Evolutionary conservation across 2,329 filamentous ascomycete genomes (phyloP), one percentile per base, ranked within the genome.

Genomic region (Nannizziopsis arthrosporioides): DNA sequence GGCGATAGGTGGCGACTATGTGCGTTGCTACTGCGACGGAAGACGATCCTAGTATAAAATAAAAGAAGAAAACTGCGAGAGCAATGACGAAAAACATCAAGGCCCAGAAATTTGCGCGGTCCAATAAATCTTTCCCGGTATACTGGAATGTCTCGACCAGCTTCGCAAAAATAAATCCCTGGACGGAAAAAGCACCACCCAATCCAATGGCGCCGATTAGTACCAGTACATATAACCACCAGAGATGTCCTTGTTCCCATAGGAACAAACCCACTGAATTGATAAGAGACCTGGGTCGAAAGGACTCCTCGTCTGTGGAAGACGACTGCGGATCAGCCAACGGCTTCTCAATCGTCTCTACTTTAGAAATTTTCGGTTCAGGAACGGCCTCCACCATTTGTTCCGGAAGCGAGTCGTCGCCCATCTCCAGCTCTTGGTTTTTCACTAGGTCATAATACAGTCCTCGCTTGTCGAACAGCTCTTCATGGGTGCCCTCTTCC

Each of bases 401-500:
- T 8, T 52, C 41, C 9, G 41, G 7, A 6, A 52, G 45, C 5
- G 47, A 48, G 12, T 38, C 42, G 32, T 48, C 7, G n/a, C 44
- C 38, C 31, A 55, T 51, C 9, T 58, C 58, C 12, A 64, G 55
- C 14, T 55, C 53, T 39, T 63, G 62, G 6, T 68, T 73, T 3
- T 73, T 68, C 1, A 88, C 84, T 4, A 89, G 73, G 1, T 74
- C 74, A 34, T 74, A 74, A 57, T 90, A 90, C 14, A 83, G 71
- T 1, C 84, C 72, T 31, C 68, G 70, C 3, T 78, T 65, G 2
- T 70, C 62, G 1, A 93, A 69, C 0, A 94, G 73, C 38, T 78
- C 75, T 5, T 86, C 77, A 54, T 94, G 87, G 0, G 77, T 86
- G 0, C 87, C 87, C 55, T 81, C 70, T 62, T 94, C 85, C 7